These are phyloP conservation scores for Chlorella vulgaris DNA, from an alignment of 139 green algal genomes.

Conservation along the genomic window DNA sequence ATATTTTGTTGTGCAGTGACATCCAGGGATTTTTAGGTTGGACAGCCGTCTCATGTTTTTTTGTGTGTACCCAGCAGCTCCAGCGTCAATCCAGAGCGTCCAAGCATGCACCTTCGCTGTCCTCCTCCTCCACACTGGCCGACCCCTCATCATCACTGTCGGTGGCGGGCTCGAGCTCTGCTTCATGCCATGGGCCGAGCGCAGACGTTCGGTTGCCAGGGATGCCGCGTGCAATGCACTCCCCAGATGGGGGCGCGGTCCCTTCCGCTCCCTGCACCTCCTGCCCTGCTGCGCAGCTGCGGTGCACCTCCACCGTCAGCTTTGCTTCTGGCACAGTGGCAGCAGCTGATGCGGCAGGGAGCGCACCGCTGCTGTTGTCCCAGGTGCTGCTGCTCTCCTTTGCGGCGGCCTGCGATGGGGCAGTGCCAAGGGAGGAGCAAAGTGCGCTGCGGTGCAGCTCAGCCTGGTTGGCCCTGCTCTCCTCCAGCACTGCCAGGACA, in stretches of 20 bases:
- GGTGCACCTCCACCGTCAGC: background rate
- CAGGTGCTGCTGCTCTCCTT: too few species aligned
- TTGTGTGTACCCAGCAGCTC: too few species aligned
- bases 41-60: too few species aligned
- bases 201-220: background rate
- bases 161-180: background rate
- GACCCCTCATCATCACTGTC: background rate
- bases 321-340: background rate
- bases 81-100: background rate
- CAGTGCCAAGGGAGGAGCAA: too few species aligned
- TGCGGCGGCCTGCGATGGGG: too few species aligned
- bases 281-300: too few species aligned
- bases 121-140: background rate
- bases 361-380: too few species aligned
- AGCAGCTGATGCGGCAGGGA: background rate
- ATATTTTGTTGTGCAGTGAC: too few species aligned
- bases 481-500: constrained; percentile 8
- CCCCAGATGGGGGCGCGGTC: too few species aligned
- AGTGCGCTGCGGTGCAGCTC: background rate
- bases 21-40: too few species aligned
- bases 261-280: background rate
- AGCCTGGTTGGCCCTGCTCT: background rate
- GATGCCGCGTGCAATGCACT: background rate
- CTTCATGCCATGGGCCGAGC: background rate
- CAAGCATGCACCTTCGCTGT: background rate